Base-by-base conservation (phyloP, 2,329 filamentous ascomycete genomes). In the Trichoderma aggressivum region DNA sequence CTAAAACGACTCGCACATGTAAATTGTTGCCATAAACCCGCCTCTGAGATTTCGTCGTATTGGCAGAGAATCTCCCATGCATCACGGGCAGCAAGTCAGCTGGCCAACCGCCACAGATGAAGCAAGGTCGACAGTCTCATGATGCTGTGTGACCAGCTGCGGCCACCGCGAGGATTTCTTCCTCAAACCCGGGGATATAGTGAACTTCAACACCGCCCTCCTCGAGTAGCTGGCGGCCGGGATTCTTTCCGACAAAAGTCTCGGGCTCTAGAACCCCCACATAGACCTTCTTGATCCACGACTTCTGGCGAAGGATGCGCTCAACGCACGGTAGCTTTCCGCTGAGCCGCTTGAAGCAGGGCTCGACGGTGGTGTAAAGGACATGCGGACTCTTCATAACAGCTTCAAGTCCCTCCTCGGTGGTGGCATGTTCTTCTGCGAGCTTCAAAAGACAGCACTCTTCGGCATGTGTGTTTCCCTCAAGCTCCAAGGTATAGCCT, bases 391-490 rank as follows among this genome's bases (percentile, higher is more conserved):
- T 74, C 5, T 74, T 74, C 39, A 82, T 78, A 21, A 75, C 72
- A n/a, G 74, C 71, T 1, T 87, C 82, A 5, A 94, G 85, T 0
- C 81, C 78, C 66, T 88, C 87, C 74, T 92, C 90, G 0, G 85
- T 71, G 0, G 86, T 82, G 2, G 78, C 77, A 70, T 87, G 79
- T 73, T 83, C 76, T 61, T 82, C 77, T 1, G 88, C 84, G 16
- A 90, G 86, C 80, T 99, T 98, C 62, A 90, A 82, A 70, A 99
- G 87, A 78, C 94, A 97, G 80, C 92, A 95, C 82, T 99, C 94
- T 79, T 99, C 96, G 4, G 96, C 96, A 78, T 99, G 96, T 0
- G 96, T 98, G 82, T 99, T 99, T 55, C 95, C 96, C 0, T 90
- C 86, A 5, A 94, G 89, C 81, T 99, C 95, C 71, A 98, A 87